phyloP scores from a whole-genome alignment of 2,329 filamentous ascomycete species.

The Seiridium unicorne region DNA sequence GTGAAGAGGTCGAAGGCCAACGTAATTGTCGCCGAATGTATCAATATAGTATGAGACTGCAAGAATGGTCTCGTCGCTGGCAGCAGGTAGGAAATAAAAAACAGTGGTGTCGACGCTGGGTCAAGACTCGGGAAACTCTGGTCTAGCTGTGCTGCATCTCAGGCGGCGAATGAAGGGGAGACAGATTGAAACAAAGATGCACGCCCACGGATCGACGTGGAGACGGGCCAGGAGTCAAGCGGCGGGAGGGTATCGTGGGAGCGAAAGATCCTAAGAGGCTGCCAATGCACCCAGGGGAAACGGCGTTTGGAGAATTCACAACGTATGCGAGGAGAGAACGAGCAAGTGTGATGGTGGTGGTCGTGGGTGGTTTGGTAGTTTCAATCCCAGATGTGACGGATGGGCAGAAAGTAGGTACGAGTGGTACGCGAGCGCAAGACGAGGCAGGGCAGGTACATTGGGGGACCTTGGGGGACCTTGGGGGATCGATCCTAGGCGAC shows the following conservation, averaged over 20 bases:
- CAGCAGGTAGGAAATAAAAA: neutral
- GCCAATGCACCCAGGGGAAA: neutral
- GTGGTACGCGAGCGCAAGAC: neutral
- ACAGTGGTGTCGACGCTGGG: constrained; percentile 1
- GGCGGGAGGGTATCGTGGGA: constrained; percentile 26
- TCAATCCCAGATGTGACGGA: neutral
- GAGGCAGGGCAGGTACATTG: neutral
- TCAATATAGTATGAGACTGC: neutral
- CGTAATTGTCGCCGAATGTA: neutral
- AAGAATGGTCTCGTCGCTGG: neutral
- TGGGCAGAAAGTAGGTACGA: neutral
- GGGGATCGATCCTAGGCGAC: too few relatives aligned
- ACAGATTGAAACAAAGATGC: constrained; percentile 24
- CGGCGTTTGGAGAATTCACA: neutral
- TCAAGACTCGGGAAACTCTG: neutral
- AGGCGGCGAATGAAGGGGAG: constrained; percentile 15
- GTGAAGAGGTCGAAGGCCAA: neutral
- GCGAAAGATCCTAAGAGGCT: constrained; percentile 9
- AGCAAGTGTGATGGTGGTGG: neutral
- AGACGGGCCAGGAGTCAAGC: constrained; percentile 7
- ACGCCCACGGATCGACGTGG: constrained; percentile 24
- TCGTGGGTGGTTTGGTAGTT: too few relatives aligned
- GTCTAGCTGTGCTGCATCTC: constrained; percentile 2
- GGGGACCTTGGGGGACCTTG: neutral
- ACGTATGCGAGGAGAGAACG: neutral